phyloP scores from a whole-genome alignment of 805 yeast species.

The Wickerhamiella sergipiensis region DNA sequence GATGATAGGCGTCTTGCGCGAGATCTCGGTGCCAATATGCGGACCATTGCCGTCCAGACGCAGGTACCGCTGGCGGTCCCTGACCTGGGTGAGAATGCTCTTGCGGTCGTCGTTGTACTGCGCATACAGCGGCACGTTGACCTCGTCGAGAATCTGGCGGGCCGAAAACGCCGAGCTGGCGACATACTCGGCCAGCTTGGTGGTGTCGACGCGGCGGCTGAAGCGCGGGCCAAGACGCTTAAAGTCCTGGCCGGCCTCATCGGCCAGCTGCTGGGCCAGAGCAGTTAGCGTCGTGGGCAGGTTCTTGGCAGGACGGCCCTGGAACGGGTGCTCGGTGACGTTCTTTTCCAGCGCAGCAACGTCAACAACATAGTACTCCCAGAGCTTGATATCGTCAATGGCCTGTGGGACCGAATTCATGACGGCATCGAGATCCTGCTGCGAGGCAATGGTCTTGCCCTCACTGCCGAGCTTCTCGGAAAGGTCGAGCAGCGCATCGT shows the following conservation, averaged over 20 bases:
- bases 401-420: slow-evolving; percentile 40
- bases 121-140: slow-evolving; percentile 58
- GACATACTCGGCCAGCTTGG: slow-evolving; percentile 41
- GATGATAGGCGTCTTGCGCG: slow-evolving; percentile 44
- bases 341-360: slow-evolving; percentile 30
- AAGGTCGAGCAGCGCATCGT: slow-evolving; percentile 49
- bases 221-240: slow-evolving; percentile 38
- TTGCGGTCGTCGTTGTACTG: slow-evolving; percentile 62
- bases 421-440: slow-evolving; percentile 55
- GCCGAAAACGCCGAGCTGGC: slow-evolving; percentile 21
- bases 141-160: slow-evolving; percentile 49
- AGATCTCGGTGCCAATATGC: slow-evolving; percentile 46
- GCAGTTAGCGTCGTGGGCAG: slow-evolving; percentile 22
- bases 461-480: slow-evolving; percentile 42
- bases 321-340: slow-evolving; percentile 16
- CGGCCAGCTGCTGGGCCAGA: slow-evolving; percentile 33
- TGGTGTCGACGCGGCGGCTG: slow-evolving; percentile 39
- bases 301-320: slow-evolving; percentile 35
- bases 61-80: slow-evolving; percentile 61
- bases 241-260: slow-evolving; percentile 27
- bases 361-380: slow-evolving; percentile 81
- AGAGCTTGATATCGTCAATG: slow-evolving; percentile 48
- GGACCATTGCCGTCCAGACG: slow-evolving; percentile 79
- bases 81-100: slow-evolving; percentile 53
- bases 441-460: slow-evolving; percentile 37